Percentiles rank a stretch among this genome's conserved stretches.
These are phyloP conservation scores for Xylaria cubensis DNA, from an alignment of 495 filamentous ascomycete species.

Conservation along the genomic window DNA sequence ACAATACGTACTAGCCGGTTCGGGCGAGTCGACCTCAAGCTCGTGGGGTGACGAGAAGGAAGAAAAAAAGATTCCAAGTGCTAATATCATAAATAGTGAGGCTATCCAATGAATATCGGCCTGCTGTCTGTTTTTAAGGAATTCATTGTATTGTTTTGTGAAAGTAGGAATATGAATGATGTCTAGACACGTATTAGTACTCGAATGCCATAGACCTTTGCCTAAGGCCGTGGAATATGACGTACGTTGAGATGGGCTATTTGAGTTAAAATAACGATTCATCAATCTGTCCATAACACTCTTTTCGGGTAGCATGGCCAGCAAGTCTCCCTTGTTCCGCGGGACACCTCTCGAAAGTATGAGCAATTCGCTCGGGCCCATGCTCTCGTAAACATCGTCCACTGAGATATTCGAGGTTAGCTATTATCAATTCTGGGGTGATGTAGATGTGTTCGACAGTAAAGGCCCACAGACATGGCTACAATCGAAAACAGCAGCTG, in stretches of 20 bases:
- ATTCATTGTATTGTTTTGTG: conserved; percentile 54
- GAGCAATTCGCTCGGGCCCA: conserved; percentile 42
- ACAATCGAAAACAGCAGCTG: not conserved
- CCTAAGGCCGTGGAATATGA: conserved; percentile 6
- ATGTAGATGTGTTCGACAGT: not conserved
- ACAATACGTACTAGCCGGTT: conserved; percentile 31
- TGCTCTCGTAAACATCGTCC: conserved; percentile 38
- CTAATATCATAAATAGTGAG: conserved; percentile 51
- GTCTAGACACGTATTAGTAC: conserved; percentile 37
- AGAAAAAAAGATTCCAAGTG: conserved; percentile 49
- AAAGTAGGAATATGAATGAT: conserved; percentile 55
- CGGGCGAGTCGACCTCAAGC: conserved; percentile 40
- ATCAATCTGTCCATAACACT: conserved; percentile 50
- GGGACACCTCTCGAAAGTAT: conserved; percentile 37
- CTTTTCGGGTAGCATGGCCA: conserved; percentile 49
- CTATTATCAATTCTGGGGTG: not conserved
- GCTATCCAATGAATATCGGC: conserved; percentile 53
- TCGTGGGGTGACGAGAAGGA: conserved; percentile 48
- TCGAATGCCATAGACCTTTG: not conserved
- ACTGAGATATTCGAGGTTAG: not conserved
- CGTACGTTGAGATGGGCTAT: conserved; percentile 51
- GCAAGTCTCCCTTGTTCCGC: conserved; percentile 45
- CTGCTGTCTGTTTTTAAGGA: conserved; percentile 50
- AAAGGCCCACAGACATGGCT: not conserved
- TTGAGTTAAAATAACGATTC: conserved; percentile 57